phyloP scores from a whole-genome alignment of 352 stramenopile genomes.

The Pythium brachiatum region DNA sequence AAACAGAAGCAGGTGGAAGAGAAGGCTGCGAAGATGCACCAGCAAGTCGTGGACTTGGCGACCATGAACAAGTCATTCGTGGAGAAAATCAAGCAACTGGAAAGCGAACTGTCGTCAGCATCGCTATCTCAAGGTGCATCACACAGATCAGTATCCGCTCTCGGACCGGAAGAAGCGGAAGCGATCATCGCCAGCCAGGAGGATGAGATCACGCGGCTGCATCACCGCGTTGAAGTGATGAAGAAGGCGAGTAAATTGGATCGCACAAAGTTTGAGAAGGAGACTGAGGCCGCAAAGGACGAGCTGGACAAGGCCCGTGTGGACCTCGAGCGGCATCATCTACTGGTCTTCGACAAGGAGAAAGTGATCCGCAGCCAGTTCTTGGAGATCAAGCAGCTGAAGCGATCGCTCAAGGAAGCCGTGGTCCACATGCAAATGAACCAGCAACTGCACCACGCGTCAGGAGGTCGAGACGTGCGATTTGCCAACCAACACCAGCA shows the following conservation, averaged over 20 bases:
- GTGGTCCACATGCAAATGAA: constrained; percentile 48
- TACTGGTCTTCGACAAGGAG: constrained; percentile 53
- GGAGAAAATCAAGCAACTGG: constrained; percentile 44
- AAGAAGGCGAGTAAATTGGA: constrained; percentile 61
- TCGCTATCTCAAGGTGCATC: constrained; percentile 5
- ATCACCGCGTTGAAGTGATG: constrained; percentile 55
- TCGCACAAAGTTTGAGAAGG: constrained; percentile 46
- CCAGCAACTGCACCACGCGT: constrained; percentile 44
- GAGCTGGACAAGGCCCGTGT: constrained; percentile 41
- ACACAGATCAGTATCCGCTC: not conserved
- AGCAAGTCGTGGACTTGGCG: constrained; percentile 53
- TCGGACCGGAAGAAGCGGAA: constrained; percentile 31
- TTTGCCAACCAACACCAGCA: constrained; percentile 20
- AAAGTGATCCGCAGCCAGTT: constrained; percentile 58
- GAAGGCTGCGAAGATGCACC: constrained; percentile 39
- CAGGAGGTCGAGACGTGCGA: constrained; percentile 34
- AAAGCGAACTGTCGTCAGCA: constrained; percentile 18
- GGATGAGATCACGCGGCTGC: constrained; percentile 59
- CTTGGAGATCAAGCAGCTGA: constrained; percentile 75
- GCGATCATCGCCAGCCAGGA: constrained; percentile 59
- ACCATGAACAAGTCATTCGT: constrained; percentile 55
- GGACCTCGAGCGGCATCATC: constrained; percentile 50
- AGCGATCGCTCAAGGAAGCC: constrained; percentile 58
- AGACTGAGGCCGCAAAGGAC: constrained; percentile 38
- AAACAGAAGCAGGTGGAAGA: constrained; percentile 47